A percentile compares a stretch with the other conserved stretches of the same genome.
These are phyloP conservation scores for Logfia minima DNA, from an alignment of 129 eudicot genomes.

Conservation along the genomic window DNA sequence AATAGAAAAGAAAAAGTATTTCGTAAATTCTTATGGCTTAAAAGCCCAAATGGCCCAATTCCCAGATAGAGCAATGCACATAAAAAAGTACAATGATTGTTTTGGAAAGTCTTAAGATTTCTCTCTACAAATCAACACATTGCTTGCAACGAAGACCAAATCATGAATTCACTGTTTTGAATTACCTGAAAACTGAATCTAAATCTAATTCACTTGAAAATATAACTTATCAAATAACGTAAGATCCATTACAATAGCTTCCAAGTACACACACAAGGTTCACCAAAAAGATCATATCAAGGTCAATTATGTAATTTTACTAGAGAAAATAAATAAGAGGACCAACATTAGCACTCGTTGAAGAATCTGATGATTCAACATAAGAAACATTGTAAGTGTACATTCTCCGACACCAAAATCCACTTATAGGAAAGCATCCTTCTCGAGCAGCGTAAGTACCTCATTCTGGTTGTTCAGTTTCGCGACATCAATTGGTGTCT, in stretches of 20 bases:
- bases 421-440: slow-evolving; percentile 80
- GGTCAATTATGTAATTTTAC: slow-evolving; percentile 30
- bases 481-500: slow-evolving; percentile 89
- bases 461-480: slow-evolving; percentile 82
- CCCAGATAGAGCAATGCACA: background rate
- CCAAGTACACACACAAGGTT: slow-evolving; percentile 23
- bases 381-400: slow-evolving; percentile 21
- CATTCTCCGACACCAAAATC: slow-evolving; percentile 15
- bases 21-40: background rate
- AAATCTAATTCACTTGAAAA: background rate
- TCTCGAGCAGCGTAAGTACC: slow-evolving; percentile 77
- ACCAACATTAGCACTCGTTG: slow-evolving; percentile 9
- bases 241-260: slow-evolving; percentile 1
- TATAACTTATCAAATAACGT: slow-evolving; percentile 16
- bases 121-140: background rate
- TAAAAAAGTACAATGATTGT: background rate
- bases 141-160: slow-evolving; percentile 3
- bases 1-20: too few relatives aligned
- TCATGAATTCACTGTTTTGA: background rate
- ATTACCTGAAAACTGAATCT: background rate
- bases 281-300: slow-evolving; percentile 18
- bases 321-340: slow-evolving; percentile 16
- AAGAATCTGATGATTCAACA: slow-evolving; percentile 16
- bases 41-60: too few relatives aligned
- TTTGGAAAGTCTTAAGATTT: background rate